Base-by-base conservation (phyloP, 495 filamentous ascomycete species). In the Penicillium macrosclerotiorum region DNA sequence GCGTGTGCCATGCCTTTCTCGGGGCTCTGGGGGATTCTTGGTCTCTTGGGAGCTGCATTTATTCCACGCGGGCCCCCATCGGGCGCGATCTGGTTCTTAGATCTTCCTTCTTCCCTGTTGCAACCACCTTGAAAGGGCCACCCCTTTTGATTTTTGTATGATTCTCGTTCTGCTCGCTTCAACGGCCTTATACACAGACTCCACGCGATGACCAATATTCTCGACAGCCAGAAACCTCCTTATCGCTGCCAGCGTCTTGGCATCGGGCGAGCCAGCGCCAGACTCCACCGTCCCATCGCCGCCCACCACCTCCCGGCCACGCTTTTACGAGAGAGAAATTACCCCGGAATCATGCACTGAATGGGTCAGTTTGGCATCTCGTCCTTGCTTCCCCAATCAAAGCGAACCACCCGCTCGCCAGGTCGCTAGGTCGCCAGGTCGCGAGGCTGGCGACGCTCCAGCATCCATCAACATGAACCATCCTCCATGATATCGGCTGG, bases 291-390 rank as follows among this genome's bases (percentile, higher is more conserved):
- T 16, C 27, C 40, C 42, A 29, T 43, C 50, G 27, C 27, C 34
- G 22, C n/a, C 16, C 30, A 40, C 30, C 14, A 13, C 39, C 36
- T n/a, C 23, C 24, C 29, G 29, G 24, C 38, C 43, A 20, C 23
- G 35, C 22, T 42, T 18, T 60, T 62, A 62, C 59, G 59, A 63
- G 59, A 63, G 53, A 57, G 32, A 44, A 60, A 57, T 62, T 63
- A 63, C 56, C 56, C 59, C 59, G 34, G 59, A 63, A 37, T 23
- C n/a, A n/a, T n/a, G n/a, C n/a, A n/a, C n/a, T n/a, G n/a, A n/a
- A n/a, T n/a, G n/a, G n/a, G n/a, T n/a, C n/a, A n/a, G n/a, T n/a
- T n/a, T n/a, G n/a, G n/a, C n/a, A n/a, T n/a, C n/a, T n/a, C n/a
- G n/a, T n/a, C n/a, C n/a, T n/a, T n/a, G n/a, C n/a, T n/a, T n/a